Percentiles rank a stretch among this genome's conserved stretches.
Evolutionary conservation across 169 alveolate species (phyloP).

Genomic region (Perkinsus marinus): DNA sequence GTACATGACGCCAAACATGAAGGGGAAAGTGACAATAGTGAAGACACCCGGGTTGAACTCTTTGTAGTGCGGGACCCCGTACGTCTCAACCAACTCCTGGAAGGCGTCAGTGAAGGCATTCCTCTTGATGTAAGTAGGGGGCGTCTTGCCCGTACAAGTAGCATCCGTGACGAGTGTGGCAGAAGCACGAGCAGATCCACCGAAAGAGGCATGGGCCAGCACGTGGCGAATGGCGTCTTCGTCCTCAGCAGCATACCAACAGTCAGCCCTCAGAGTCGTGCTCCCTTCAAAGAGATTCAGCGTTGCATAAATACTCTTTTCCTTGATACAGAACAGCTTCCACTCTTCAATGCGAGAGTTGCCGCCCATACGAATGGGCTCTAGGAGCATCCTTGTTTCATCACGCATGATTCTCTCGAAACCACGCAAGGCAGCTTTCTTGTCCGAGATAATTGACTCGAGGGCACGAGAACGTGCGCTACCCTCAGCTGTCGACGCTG

Average conservation of each 20-base stretch:
- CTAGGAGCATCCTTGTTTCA: slow-evolving; percentile 54
- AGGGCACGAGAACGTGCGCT: slow-evolving; percentile 36
- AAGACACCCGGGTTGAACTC: slow-evolving; percentile 95
- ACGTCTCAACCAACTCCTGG: slow-evolving; percentile 91
- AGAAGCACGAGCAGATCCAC: slow-evolving; percentile 47
- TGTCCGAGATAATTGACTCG: slow-evolving; percentile 53
- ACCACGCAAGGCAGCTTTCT: slow-evolving; percentile 60
- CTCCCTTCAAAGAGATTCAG: slow-evolving; percentile 77
- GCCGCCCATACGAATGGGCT: slow-evolving; percentile 54
- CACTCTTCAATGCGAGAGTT: slow-evolving; percentile 77
- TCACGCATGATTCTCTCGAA: slow-evolving; percentile 53
- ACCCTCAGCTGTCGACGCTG: slow-evolving; percentile 42
- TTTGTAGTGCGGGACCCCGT: slow-evolving; percentile 96
- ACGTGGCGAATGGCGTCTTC: slow-evolving; percentile 66
- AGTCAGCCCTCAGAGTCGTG: slow-evolving; percentile 75
- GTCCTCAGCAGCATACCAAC: slow-evolving; percentile 85
- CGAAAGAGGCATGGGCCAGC: slow-evolving; percentile 39
- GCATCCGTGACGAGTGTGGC: slow-evolving; percentile 49
- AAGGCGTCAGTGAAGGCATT: slow-evolving; percentile 76
- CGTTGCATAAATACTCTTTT: slow-evolving; percentile 72
- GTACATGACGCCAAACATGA: slow-evolving; percentile 98
- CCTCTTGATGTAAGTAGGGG: slow-evolving; percentile 87
- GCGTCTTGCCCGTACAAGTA: slow-evolving; percentile 30
- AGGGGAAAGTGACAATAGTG: slow-evolving; percentile 94
- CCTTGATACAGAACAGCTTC: slow-evolving; percentile 77